A percentile compares a stretch with the other conserved stretches of the same genome.
Evolutionary conservation across 805 yeast species (phyloP).

Genomic region (Candida manassasensis): DNA sequence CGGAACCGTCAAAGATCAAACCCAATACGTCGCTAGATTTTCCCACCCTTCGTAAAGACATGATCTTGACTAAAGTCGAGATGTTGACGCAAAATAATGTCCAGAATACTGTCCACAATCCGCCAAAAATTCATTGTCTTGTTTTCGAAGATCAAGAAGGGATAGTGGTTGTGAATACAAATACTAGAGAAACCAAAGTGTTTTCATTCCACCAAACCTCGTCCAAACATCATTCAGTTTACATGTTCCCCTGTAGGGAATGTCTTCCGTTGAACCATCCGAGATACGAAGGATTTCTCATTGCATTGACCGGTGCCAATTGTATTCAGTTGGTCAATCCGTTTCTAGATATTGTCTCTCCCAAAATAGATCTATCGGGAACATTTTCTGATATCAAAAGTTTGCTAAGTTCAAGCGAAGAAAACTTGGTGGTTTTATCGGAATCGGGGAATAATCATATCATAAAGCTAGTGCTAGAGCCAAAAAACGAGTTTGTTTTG

Average conservation of each 20-base stretch:
- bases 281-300: constrained; percentile 41
- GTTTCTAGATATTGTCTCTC: constrained; percentile 46
- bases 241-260: constrained; percentile 28
- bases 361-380: constrained; percentile 16
- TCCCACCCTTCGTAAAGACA: constrained; percentile 52
- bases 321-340: constrained; percentile 50
- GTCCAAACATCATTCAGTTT: constrained; percentile 25
- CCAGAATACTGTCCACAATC: constrained; percentile 7
- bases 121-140: constrained; percentile 34
- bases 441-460: constrained; percentile 18
- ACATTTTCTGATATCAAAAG: constrained; percentile 13
- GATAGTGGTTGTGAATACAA: constrained; percentile 47
- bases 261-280: constrained; percentile 33
- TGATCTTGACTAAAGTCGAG: constrained; percentile 61
- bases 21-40: constrained; percentile 21
- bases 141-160: constrained; percentile 55
- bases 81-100: constrained; percentile 21
- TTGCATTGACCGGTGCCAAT: constrained; percentile 33
- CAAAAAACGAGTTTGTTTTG: constrained; percentile 39
- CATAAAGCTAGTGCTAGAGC: constrained; percentile 38
- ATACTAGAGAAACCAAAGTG: constrained; percentile 41
- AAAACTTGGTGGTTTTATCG: constrained; percentile 21
- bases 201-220: constrained; percentile 41
- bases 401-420: constrained; percentile 26
- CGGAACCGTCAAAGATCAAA: constrained; percentile 20